These are phyloP conservation scores for Knoxdaviesia capensis DNA, from an alignment of 2,329 filamentous ascomycete genomes.

Conservation along the genomic window DNA sequence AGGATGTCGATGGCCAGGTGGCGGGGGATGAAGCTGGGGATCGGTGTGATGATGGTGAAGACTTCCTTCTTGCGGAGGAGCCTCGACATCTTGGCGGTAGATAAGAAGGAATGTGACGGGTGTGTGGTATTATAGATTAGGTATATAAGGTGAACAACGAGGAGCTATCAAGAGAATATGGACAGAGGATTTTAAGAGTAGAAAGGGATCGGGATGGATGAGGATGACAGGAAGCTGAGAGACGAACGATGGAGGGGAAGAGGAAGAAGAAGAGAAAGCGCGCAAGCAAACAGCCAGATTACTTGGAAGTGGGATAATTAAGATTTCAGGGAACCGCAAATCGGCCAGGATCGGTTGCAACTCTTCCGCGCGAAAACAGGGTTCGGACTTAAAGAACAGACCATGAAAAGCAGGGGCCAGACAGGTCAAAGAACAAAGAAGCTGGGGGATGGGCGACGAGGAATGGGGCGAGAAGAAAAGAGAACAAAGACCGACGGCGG, in stretches of 20 bases:
- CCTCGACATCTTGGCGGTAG: constrained; percentile 17
- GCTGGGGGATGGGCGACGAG: no score
- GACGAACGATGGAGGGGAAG: background rate
- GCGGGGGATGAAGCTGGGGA: constrained; percentile 48
- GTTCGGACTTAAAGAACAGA: no score
- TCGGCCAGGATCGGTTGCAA: no score
- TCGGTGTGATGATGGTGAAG: constrained; percentile 50
- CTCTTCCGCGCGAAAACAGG: no score
- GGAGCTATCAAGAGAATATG: no score
- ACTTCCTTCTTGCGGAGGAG: constrained; percentile 38
- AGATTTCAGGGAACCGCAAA: no score
- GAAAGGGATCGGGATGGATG: no score
- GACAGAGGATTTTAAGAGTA: no score
- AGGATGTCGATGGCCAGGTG: constrained; percentile 55
- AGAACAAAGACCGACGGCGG: no score
- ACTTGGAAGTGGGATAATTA: background rate
- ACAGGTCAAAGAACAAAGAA: no score
- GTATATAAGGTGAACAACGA: background rate
- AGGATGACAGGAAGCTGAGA: background rate
- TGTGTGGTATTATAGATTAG: background rate
- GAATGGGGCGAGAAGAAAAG: no score
- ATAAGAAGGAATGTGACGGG: background rate
- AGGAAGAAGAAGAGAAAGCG: background rate
- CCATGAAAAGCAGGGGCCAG: no score
- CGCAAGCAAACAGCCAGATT: background rate